These are phyloP conservation scores for Penstemon davidsonii DNA, from an alignment of 257 asterid species.

Conservation along the genomic window DNA sequence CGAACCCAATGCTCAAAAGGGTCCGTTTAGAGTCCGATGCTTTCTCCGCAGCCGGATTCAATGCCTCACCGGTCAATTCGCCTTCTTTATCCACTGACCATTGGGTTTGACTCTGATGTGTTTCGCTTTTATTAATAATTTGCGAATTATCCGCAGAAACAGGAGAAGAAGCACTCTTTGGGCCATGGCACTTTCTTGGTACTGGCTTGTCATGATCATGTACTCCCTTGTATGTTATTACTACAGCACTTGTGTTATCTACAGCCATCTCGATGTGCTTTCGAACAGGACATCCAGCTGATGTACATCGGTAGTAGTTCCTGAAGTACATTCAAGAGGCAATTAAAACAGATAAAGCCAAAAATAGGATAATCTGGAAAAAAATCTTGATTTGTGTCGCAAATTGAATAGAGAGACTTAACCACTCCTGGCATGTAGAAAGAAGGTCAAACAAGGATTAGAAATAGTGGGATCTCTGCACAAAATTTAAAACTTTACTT, in stretches of 20 bases:
- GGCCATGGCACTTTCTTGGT: conserved; percentile 65
- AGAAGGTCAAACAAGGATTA: neutral
- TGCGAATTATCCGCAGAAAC: conserved; percentile 38
- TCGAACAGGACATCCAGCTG: conserved; percentile 90
- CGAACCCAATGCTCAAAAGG: conserved; percentile 73
- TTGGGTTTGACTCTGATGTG: conserved; percentile 43
- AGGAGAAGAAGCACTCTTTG: conserved; percentile 50
- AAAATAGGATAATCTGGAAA: neutral
- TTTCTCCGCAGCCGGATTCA: conserved; percentile 42
- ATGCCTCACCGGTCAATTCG: conserved; percentile 50
- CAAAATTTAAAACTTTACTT: conserved; percentile 5
- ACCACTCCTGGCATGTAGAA: conserved; percentile 4
- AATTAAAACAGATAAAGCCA: conserved; percentile 17
- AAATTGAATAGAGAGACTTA: neutral
- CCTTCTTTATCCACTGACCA: conserved; percentile 69
- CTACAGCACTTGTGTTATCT: conserved; percentile 53
- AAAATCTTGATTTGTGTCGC: neutral
- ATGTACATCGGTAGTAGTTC: conserved; percentile 89
- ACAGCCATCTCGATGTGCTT: conserved; percentile 79
- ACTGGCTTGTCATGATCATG: conserved; percentile 85
- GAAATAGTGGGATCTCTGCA: neutral
- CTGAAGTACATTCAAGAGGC: conserved; percentile 40
- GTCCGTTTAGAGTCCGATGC: conserved; percentile 54
- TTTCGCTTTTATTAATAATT: conserved; percentile 29
- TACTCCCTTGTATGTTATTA: conserved; percentile 76